Evolutionary conservation across 805 yeast genomes (phyloP).

Genomic region (Candida ipomoeae): DNA sequence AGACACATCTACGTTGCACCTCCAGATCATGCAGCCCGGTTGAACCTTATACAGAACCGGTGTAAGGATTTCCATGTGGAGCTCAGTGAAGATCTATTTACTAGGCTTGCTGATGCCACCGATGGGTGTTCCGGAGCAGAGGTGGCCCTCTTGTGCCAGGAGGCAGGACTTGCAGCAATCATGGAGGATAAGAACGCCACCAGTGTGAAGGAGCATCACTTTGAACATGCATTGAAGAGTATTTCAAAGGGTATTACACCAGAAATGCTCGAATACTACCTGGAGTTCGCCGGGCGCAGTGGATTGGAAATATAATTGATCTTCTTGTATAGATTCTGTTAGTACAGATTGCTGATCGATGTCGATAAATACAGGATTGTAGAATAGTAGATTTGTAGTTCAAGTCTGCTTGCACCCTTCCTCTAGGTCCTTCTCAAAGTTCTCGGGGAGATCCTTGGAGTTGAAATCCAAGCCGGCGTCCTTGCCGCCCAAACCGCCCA

Average conservation of each 20-base stretch:
- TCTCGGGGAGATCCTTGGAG: conserved; percentile 52
- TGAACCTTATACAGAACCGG: conserved; percentile 70
- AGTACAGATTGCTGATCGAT: too few species aligned
- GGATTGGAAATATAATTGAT: conserved; percentile 24
- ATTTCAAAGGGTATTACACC: conserved; percentile 76
- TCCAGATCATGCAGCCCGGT: conserved; percentile 78
- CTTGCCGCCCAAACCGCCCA: conserved; percentile 39
- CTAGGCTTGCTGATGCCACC: conserved; percentile 54
- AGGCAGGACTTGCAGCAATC: conserved; percentile 92
- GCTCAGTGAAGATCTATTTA: conserved; percentile 40
- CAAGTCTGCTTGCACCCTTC: conserved; percentile 51
- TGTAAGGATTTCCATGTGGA: conserved; percentile 59
- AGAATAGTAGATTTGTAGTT: background rate
- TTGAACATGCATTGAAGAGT: conserved; percentile 62
- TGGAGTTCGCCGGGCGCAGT: conserved; percentile 44
- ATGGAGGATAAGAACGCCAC: conserved; percentile 64
- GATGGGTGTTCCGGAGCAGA: conserved; percentile 98
- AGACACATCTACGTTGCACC: conserved; percentile 91
- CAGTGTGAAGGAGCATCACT: conserved; percentile 60
- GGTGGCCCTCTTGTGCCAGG: conserved; percentile 85
- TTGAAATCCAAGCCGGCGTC: conserved; percentile 42
- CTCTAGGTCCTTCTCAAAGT: conserved; percentile 49
- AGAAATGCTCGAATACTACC: conserved; percentile 79
- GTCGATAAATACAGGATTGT: background rate
- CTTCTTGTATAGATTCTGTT: too few species aligned